phyloP scores from a whole-genome alignment of 1,284 basidiomycete genomes.

The Leccinum angustisporum region DNA sequence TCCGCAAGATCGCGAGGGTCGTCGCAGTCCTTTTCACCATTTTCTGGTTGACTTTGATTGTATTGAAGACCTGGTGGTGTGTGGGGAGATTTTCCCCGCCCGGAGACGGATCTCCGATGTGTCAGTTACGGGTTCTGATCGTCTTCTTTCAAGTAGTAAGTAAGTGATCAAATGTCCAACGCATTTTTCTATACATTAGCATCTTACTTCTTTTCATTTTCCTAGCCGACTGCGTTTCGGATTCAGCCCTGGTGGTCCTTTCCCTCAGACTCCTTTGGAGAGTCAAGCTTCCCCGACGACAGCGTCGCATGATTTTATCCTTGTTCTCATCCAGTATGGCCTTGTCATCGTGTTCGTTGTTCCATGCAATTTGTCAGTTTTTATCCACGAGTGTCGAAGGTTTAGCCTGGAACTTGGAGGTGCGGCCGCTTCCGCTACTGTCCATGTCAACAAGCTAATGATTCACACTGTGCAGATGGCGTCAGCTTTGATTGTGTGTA shows the following conservation, averaged over 20 bases:
- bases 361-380: not conserved
- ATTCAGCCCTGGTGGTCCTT: not conserved
- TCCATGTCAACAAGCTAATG: not conserved
- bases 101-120: not conserved
- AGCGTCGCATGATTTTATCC: not conserved
- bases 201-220: not conserved
- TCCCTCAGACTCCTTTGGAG: not conserved
- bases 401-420: not conserved
- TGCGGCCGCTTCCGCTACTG: not conserved
- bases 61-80: not conserved
- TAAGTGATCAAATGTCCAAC: not conserved
- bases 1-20: not conserved
- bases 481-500: not conserved
- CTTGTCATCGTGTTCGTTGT: not conserved
- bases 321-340: not conserved
- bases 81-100: not conserved
- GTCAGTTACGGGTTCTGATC: not conserved
- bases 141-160: not conserved
- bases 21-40: not conserved
- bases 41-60: not conserved
- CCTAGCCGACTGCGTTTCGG: not conserved
- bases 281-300: not conserved
- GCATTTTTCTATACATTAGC: not conserved
- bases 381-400: not conserved
- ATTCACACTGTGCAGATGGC: not conserved